Base-by-base conservation (phyloP, 306 rosid species). In the Astragalus membranaceus region DNA sequence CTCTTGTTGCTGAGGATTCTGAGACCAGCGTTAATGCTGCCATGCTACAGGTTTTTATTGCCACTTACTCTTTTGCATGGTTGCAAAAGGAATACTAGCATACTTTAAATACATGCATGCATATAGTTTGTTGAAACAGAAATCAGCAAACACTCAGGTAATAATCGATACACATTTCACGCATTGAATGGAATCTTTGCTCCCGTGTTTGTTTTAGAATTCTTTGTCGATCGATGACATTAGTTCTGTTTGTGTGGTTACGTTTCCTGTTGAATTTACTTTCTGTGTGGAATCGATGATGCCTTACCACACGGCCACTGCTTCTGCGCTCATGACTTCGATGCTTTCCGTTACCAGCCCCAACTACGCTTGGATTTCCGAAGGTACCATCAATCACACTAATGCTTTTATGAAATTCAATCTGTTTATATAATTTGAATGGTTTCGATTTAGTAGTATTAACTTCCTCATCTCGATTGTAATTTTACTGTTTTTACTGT, bases 1-100 rank as follows among this genome's bases (percentile, higher is more conserved):
- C 95, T 41, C 96, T 89, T 56, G 95, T 86, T 32, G 90, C 95
- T 20, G 95, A 76, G 32, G 92, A 88, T 70, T 74, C 92, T 58
- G 98, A 92, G 79, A 83, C 83, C 78, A 89, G 96, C 60, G 39
- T 92, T 55, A 92, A 92, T 58, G 91, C 96, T 29, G 85, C 92
- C 69, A 88, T 92, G 81, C 89, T 92, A 67, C 88, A 89, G 96
- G 98, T 89, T 56, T 43, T 82, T 48, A 73, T 73, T 33, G 4
- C 35, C 60, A 4, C 53, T 54, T 10, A 52, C 49, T 55, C 56
- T 37, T 37, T 37, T 39, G 42, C 56, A 54, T 78, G 35, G n/a
- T 80, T 55, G 47, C 17, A 20, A 70, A 47, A 47, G 39, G 44
- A 39, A 39, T 39, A 39, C 7, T 53, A 54, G 30, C 30, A 26